phyloP scores from a whole-genome alignment of 768 basidiomycete species.

The Cytidiella melzeri region DNA sequence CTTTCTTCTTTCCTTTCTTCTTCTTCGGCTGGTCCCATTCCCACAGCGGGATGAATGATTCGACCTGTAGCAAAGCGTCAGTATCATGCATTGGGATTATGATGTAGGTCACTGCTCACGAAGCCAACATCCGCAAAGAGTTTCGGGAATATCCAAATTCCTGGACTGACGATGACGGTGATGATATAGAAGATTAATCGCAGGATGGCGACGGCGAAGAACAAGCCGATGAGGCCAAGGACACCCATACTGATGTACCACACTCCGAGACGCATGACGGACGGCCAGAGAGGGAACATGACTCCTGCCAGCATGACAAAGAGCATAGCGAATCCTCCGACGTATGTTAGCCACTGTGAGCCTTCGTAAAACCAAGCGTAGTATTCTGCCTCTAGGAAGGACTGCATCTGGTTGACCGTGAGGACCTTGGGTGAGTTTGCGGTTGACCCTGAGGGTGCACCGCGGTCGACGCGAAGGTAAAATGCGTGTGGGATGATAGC shows the following conservation, averaged over 20 bases:
- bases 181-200: slow-evolving; percentile 91
- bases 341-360: slow-evolving; percentile 88
- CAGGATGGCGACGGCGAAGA: slow-evolving; percentile 87
- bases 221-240: slow-evolving; percentile 81
- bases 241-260: slow-evolving; percentile 92
- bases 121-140: slow-evolving; percentile 98
- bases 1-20: slow-evolving; percentile 61
- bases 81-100: too few species aligned
- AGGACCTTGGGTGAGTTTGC: slow-evolving; percentile 75
- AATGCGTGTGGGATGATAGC: slow-evolving; percentile 79
- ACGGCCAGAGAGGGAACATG: slow-evolving; percentile 99
- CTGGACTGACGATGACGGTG: slow-evolving; percentile 82
- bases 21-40: slow-evolving; percentile 89
- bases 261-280: slow-evolving; percentile 85
- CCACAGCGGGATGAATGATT: slow-evolving; percentile 95
- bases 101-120: slow-evolving; percentile 46
- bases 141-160: slow-evolving; percentile 99
- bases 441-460: slow-evolving; percentile 52
- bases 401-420: slow-evolving; percentile 74
- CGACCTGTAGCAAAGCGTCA: slow-evolving; percentile 52
- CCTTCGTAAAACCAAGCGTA: slow-evolving; percentile 98
- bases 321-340: slow-evolving; percentile 89
- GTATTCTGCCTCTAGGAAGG: slow-evolving; percentile 74
- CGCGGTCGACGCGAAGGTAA: slow-evolving; percentile 88
- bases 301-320: slow-evolving; percentile 90